Percentiles rank a stretch among this genome's conserved stretches.
phyloP scores from a whole-genome alignment of 2,329 filamentous ascomycete genomes.

The Claviceps sp. region DNA sequence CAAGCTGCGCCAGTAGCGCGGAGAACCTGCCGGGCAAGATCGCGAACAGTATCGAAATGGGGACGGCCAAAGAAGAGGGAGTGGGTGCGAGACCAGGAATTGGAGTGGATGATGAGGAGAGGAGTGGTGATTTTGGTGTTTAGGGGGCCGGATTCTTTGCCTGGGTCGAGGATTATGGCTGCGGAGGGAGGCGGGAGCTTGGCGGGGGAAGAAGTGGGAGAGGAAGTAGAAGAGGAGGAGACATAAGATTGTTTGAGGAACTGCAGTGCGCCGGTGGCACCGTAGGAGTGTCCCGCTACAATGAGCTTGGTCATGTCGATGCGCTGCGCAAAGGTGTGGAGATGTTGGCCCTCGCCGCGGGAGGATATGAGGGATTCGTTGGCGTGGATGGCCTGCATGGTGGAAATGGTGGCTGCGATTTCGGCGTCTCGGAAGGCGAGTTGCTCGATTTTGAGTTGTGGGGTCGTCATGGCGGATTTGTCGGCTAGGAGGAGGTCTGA shows the following conservation, averaged over 20 bases:
- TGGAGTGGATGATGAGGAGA: slow-evolving; percentile 47
- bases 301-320: slow-evolving; percentile 41
- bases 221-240: slow-evolving; percentile 26
- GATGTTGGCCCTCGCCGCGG: slow-evolving; percentile 30
- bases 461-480: slow-evolving; percentile 19
- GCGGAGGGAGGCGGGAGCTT: slow-evolving; percentile 35
- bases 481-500: slow-evolving; percentile 18
- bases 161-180: slow-evolving; percentile 51
- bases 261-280: slow-evolving; percentile 49
- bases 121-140: slow-evolving; percentile 47
- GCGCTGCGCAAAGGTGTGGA: slow-evolving; percentile 36
- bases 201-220: slow-evolving; percentile 20
- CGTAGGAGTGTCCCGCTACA: slow-evolving; percentile 52
- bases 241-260: slow-evolving; percentile 34
- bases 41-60: slow-evolving; percentile 50
- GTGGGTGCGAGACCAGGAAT: slow-evolving; percentile 46
- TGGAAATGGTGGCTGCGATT: slow-evolving; percentile 29
- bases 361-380: slow-evolving; percentile 27
- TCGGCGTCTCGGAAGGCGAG: slow-evolving; percentile 38
- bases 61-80: slow-evolving; percentile 48
- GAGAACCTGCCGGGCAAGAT: slow-evolving; percentile 35
- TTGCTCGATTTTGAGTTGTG: slow-evolving; percentile 29
- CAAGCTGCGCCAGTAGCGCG: slow-evolving; percentile 30
- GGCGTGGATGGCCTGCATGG: slow-evolving; percentile 27
- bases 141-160: slow-evolving; percentile 48